Conservation (phyloP, 805 yeast species). For the Ogataea ramenticola region DNA sequence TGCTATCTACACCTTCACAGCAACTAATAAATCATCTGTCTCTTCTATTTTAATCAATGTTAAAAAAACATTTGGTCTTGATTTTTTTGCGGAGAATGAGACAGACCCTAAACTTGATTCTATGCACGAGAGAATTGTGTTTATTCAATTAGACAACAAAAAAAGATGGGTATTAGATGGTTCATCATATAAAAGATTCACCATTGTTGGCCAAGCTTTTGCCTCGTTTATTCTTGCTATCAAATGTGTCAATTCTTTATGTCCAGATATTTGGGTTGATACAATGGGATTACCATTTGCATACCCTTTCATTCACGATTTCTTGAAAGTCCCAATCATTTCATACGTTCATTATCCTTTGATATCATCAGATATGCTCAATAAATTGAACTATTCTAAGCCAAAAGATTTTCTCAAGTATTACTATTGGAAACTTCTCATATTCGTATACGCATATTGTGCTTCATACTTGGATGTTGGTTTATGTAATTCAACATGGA, state of each 20-base stretch:
- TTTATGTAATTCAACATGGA: conserved; percentile 88
- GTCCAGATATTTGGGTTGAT: conserved; percentile 90
- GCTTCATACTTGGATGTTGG: conserved; percentile 64
- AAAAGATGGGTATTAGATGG: conserved; percentile 57
- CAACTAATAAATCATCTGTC: conserved; percentile 15
- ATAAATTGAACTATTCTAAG: conserved; percentile 34
- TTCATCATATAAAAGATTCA: conserved; percentile 66
- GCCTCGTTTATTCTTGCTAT: conserved; percentile 66
- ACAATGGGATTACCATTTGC: conserved; percentile 92
- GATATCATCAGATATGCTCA: conserved; percentile 81
- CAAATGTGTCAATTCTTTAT: conserved; percentile 60
- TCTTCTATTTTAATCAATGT: conserved; percentile 17
- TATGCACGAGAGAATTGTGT: conserved; percentile 22
- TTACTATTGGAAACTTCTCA: conserved; percentile 65
- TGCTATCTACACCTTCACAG: conserved; percentile 49
- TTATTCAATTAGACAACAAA: conserved; percentile 23
- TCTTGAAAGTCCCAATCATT: conserved; percentile 65
- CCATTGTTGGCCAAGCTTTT: conserved; percentile 80
- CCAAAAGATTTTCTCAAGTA: conserved; percentile 33
- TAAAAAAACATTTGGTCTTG: conserved; percentile 19
- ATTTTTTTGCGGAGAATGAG: conserved; percentile 10
- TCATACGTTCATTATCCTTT: conserved; percentile 95
- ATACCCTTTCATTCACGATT: conserved; percentile 54
- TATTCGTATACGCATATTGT: conserved; percentile 53
- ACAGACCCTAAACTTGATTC: conserved; percentile 1